phyloP scores from a whole-genome alignment of 2,329 filamentous ascomycete genomes.

The Piedraia hortae region DNA sequence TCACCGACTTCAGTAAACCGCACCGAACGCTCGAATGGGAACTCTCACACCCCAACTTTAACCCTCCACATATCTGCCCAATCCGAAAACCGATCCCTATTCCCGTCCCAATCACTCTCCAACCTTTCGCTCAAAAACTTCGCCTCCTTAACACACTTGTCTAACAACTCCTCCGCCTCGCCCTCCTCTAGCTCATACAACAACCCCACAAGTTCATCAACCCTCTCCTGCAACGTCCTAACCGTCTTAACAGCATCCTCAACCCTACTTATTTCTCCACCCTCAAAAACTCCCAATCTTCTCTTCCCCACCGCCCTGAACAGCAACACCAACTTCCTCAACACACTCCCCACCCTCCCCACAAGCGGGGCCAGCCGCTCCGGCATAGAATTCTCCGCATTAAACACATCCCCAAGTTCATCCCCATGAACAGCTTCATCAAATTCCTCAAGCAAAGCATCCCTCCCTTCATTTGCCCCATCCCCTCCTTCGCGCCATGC shows the following conservation, averaged over 20 bases:
- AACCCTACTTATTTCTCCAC: slow-evolving; percentile 11
- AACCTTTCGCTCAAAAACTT: slow-evolving; percentile 28
- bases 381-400: slow-evolving; percentile 31
- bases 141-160: slow-evolving; percentile 32
- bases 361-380: slow-evolving; percentile 38
- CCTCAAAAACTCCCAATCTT: slow-evolving; percentile 24
- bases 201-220: slow-evolving; percentile 40
- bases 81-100: slow-evolving; percentile 46
- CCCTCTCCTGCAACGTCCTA: slow-evolving; percentile 33
- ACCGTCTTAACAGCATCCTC: slow-evolving; percentile 31
- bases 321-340: slow-evolving; percentile 39
- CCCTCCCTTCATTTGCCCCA: slow-evolving; percentile 15
- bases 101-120: slow-evolving; percentile 31
- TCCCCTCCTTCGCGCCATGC: slow-evolving; percentile 50
- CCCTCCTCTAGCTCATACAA: slow-evolving; percentile 42
- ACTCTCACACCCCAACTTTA: no score
- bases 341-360: slow-evolving; percentile 32
- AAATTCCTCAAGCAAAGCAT: slow-evolving; percentile 13
- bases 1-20: no score
- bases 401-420: slow-evolving; percentile 30
- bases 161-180: slow-evolving; percentile 30
- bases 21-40: no score
- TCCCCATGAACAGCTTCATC: slow-evolving; percentile 15
- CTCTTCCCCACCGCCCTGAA: slow-evolving; percentile 44
- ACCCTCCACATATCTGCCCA: slow-evolving; percentile 40